Base-by-base conservation (phyloP, 1,139 yeast genomes). In the Entelexis sorbosivorans region DNA sequence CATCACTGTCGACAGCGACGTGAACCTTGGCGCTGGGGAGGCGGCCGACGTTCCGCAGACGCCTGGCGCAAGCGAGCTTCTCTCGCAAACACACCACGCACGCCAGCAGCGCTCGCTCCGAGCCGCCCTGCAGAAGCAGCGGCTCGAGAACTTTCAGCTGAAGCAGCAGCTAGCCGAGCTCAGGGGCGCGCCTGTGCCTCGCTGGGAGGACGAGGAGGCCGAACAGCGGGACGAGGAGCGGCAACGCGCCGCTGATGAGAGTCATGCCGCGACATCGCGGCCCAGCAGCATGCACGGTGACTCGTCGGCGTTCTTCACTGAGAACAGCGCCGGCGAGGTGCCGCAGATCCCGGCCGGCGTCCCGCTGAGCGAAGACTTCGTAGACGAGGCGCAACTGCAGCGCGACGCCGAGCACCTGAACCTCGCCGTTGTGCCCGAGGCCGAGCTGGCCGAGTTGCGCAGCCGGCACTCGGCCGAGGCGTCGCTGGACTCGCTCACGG, bases 21-120 rank as follows among this genome's bases (percentile, higher is more conserved):
- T 19, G 38, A 33, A 16, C 24, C 33, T 11, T 2, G 53, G 32
- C 20, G 11, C 40, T 9, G 31, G 48, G 2, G 48, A n/a, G n/a
- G 22, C 34, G 3, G 17, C 47, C 6, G 34, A 11, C 5, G 38
- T 51, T 2, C 51, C 54, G 2, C 46, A 52, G 16, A 43, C 45
- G 5, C 35, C 52, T 2, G 51, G 49, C n/a, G 14, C 26, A 7
- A 52, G 34, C 44, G 55, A 52, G 19, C 33, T 52, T 38, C 56
- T 52, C 9, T 31, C 42, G 14, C 19, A 36, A 20, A 32, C 53
- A 5, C 48, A 47, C 20, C 44, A 34, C 7, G 28, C 34, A 20
- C 35, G 34, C 2, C 49, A 51, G 20, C 39, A 33, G 38, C 38
- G 33, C 10, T 14, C 44, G 14, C 22, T 33, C 11, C 38, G 48